A percentile compares a stretch with the other conserved stretches of the same genome.
phyloP scores from a whole-genome alignment of 1,284 basidiomycete genomes.

The Puccinia triticina region DNA sequence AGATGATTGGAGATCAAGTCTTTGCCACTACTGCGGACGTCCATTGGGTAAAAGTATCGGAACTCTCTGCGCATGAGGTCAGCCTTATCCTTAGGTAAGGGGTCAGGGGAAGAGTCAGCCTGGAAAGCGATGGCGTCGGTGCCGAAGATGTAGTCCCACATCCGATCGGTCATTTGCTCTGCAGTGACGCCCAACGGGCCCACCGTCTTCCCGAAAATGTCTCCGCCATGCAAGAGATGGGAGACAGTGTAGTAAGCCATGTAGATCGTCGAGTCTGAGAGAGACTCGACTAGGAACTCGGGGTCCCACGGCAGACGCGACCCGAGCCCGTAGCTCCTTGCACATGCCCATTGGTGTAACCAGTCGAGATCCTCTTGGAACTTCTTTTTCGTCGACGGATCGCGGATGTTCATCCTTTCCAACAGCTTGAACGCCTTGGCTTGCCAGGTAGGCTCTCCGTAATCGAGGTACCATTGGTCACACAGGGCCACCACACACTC shows the following conservation, averaged over 20 bases:
- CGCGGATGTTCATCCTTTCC: constrained; percentile 85
- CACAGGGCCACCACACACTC: constrained; percentile 97
- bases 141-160: constrained; percentile 93
- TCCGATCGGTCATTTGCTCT: constrained; percentile 93
- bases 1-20: constrained; percentile 96
- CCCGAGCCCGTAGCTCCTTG: constrained; percentile 92
- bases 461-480: constrained; percentile 99
- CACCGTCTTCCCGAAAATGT: constrained; percentile 75
- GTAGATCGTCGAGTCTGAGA: constrained; percentile 98
- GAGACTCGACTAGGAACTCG: constrained; percentile 91
- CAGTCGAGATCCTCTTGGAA: constrained; percentile 92
- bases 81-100: constrained; percentile 73
- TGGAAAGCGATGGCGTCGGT: constrained; percentile 72
- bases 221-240: constrained; percentile 75
- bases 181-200: constrained; percentile 83
- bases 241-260: constrained; percentile 98
- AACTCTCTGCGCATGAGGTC: constrained; percentile 87
- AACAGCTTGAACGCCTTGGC: constrained; percentile 83
- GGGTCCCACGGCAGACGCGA: constrained; percentile 97
- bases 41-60: constrained; percentile 97
- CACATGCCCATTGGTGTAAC: constrained; percentile 99
- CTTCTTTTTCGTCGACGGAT: constrained; percentile 81
- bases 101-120: constrained; percentile 53
- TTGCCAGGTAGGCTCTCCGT: constrained; percentile 88
- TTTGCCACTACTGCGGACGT: constrained; percentile 98